A percentile compares a stretch with the other conserved stretches of the same genome.
Evolutionary conservation across 2,329 filamentous ascomycete genomes (phyloP).

Genomic region (Trichophyton simii): DNA sequence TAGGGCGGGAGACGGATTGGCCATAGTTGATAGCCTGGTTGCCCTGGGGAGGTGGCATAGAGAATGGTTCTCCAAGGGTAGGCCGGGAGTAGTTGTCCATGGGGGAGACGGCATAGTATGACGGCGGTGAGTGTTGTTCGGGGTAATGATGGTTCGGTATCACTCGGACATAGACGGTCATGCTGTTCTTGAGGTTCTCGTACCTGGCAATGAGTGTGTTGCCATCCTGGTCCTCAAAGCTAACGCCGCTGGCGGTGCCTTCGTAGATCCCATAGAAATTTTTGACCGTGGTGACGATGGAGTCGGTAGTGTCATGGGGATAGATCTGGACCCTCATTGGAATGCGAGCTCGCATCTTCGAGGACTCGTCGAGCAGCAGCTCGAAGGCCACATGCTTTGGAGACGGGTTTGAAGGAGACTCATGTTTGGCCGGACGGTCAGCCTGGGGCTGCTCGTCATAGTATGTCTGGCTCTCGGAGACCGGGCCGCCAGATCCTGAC

Average conservation of each 20-base stretch:
- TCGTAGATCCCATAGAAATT: conserved; percentile 97
- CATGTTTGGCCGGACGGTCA: conserved; percentile 18
- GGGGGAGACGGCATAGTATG: conserved; percentile 37
- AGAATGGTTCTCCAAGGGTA: conserved; percentile 52
- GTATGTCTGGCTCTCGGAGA: not conserved
- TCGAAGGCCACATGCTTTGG: conserved; percentile 54
- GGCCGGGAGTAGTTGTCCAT: conserved; percentile 42
- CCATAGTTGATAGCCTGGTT: conserved; percentile 42
- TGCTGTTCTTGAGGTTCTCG: conserved; percentile 87
- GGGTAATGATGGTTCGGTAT: conserved; percentile 48
- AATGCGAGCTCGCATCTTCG: conserved; percentile 47
- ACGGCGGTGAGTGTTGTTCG: conserved; percentile 30
- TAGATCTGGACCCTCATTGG: conserved; percentile 71
- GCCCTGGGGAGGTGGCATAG: conserved; percentile 48
- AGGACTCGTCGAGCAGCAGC: conserved; percentile 46
- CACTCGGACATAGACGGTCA: conserved; percentile 85
- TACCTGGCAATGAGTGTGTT: conserved; percentile 90
- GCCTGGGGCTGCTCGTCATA: not conserved
- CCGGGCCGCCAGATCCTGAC: not conserved
- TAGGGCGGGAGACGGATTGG: conserved; percentile 53
- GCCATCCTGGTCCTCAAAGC: conserved; percentile 82
- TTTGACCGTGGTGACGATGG: conserved; percentile 95
- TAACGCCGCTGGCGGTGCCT: conserved; percentile 66
- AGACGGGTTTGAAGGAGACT: conserved; percentile 27
- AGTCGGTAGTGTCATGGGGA: conserved; percentile 91